Base-by-base conservation (phyloP, 2,329 filamentous ascomycete species). In the Fusarium anthophilum region DNA sequence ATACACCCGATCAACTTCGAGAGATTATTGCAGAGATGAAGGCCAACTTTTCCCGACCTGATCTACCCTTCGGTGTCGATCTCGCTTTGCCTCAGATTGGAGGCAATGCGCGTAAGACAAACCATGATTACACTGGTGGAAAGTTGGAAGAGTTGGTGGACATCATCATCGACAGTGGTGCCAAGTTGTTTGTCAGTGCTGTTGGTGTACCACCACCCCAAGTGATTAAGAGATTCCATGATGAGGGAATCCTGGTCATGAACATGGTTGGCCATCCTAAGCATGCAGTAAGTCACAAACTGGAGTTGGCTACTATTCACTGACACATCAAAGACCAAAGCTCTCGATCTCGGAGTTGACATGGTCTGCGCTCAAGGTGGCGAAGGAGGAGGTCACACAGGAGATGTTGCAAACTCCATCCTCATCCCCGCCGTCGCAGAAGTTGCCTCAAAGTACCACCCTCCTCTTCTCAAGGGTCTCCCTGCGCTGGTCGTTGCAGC, bases 211-310 rank as follows among this genome's bases (percentile, higher is more conserved):
- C 96, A 22, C 94, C 95, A 0, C 85, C 86, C 51, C 82, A 86
- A 65, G 90, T 95, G 9, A 92, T 98, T 65, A 91, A 94, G 76
- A 85, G 91, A 51, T 86, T 98, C 50, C 96, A 98, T 80, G 87
- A 88, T 14, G 92, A 93, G 0, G 93, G 93, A 0, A 93, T 98
- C 45, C 81, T 97, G 67, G 88, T 98, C 41, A 98, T 98, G 95
- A 98, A 98, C 82, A 98, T 98, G 95, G 95, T 98, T 26, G 96
- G 96, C 0, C 93, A 95, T 78, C 95, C 96, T 5, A 94, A 93
- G 81, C 96, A 98, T 82, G 95, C 95, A 2, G 89, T 92, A 66
- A 67, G 77, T 50, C 12, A 22, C 14, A 17, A 4, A 10, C 9
- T 2, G 14, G 17, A 4, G 9, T 3, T 37, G 6, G 30, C 20